Base-by-base conservation (phyloP, 108 stramenopile species). In the Conticribra weissflogii region DNA sequence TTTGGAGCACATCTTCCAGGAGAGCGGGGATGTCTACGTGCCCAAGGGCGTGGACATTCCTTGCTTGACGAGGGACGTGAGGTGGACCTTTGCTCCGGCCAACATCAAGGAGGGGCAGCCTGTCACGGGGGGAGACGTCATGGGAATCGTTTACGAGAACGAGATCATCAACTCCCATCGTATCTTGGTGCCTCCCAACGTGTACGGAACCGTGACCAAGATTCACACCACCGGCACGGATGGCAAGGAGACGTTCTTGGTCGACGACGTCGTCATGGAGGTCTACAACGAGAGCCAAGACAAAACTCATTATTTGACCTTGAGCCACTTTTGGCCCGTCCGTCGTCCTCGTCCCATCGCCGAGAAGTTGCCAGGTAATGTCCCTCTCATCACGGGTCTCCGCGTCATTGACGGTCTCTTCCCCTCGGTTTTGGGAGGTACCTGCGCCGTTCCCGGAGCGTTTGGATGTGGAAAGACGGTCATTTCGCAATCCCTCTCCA, bases 391-490 rank as follows among this genome's bases (percentile, higher is more conserved):
- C 54, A 99, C 99, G 9, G 99, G 99, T 25, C 94, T 98, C 64
- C 95, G 99, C 68, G 98, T 98, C 34, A 95, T 99, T 74, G 99
- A 99, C 79, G 95, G 96, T 54, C 93, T 99, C 71, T 99, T 98
- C 89, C 98, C 97, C 27, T 97, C 97, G 28, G 99, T 99, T 36
- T 86, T 97, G 59, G 99, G 99, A 27, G 99, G 99, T 67, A 98
- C 99, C 7, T 98, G 97, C 66, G 98, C 99, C 59, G 98, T 99
- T 8, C 99, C 99, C 53, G 99, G 99, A 52, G 99, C 99, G 27
- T 99, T 99, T 82, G 98, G 96, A 21, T 99, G 99, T 80, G 99
- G 99, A 70, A 99, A 99, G 97, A 99, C 99, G 56, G 98, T 98
- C 71, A 99, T 99, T 71, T 96, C 94, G 29, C 99, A 99, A 76